Conservation (phyloP, 257 asterid species). For the Rehmannia glutinosa region DNA sequence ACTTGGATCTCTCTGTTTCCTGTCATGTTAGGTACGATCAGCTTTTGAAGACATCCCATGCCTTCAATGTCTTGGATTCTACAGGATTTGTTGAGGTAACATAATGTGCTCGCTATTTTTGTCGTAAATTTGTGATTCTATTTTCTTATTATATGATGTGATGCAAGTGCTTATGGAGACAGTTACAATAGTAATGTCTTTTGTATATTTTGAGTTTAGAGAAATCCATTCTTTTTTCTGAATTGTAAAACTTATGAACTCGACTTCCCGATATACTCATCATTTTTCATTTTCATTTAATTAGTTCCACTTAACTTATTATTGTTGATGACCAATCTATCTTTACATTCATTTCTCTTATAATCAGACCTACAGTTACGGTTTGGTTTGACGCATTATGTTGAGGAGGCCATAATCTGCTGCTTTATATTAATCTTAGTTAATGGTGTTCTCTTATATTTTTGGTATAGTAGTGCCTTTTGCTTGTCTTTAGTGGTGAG, state of each 20-base stretch:
- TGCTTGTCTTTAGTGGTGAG: too few species aligned
- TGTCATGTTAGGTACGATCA: slow-evolving; percentile 89
- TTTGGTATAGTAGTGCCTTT: too few species aligned
- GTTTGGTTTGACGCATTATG: too few species aligned
- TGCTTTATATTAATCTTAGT: too few species aligned
- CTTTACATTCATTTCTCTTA: not conserved
- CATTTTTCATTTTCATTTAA: slow-evolving; percentile 9
- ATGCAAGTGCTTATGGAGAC: slow-evolving; percentile 8
- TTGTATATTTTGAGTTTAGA: not conserved
- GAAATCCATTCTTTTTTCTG: too few species aligned
- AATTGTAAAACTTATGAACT: too few species aligned
- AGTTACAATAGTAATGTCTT: not conserved
- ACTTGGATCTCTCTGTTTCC: slow-evolving; percentile 26
- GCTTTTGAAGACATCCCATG: slow-evolving; percentile 98
- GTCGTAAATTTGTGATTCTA: slow-evolving; percentile 68
- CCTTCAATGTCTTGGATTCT: slow-evolving; percentile 84
- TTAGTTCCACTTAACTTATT: slow-evolving; percentile 8
- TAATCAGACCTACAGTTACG: too few species aligned
- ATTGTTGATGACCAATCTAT: not conserved
- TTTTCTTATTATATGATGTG: slow-evolving; percentile 8
- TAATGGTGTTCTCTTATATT: too few species aligned
- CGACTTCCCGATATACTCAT: not conserved
- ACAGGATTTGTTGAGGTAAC: slow-evolving; percentile 99
- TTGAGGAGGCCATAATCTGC: too few species aligned
- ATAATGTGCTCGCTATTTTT: slow-evolving; percentile 98